These are phyloP conservation scores for Alternaria panax DNA, from an alignment of 2,329 filamentous ascomycete species.

Conservation along the genomic window DNA sequence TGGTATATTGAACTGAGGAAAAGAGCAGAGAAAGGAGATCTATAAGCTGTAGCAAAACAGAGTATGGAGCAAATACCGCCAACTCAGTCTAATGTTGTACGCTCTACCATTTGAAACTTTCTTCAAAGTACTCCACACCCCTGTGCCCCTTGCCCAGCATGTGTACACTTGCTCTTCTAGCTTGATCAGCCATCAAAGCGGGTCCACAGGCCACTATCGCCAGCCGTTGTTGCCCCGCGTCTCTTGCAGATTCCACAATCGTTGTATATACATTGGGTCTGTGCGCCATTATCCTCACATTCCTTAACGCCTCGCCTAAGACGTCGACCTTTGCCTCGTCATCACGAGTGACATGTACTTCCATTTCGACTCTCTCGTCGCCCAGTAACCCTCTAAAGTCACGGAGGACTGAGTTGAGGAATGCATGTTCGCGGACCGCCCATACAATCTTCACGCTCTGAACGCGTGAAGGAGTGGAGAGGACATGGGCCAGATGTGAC, in stretches of 20 bases:
- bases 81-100: not conserved
- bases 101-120: conserved; percentile 56
- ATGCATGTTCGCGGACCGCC: conserved; percentile 44
- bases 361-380: conserved; percentile 36
- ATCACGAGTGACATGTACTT: conserved; percentile 39
- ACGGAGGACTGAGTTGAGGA: conserved; percentile 33
- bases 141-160: conserved; percentile 37
- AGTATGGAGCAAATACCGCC: not conserved
- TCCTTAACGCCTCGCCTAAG: conserved; percentile 23
- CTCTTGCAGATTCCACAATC: conserved; percentile 45
- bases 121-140: conserved; percentile 56
- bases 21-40: not conserved
- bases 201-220: conserved; percentile 58
- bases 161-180: conserved; percentile 50
- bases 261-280: conserved; percentile 50
- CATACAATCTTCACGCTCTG: conserved; percentile 41
- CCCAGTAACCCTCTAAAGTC: conserved; percentile 31
- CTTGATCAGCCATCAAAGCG: conserved; percentile 55
- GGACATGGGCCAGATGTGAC: conserved; percentile 37
- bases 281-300: conserved; percentile 40
- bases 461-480: conserved; percentile 21
- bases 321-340: conserved; percentile 33
- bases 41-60: not conserved
- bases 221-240: conserved; percentile 37
- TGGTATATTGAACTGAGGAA: conserved; percentile 36